phyloP scores from a whole-genome alignment of 2,329 filamentous ascomycete genomes.

The Trichoderma atroviride region DNA sequence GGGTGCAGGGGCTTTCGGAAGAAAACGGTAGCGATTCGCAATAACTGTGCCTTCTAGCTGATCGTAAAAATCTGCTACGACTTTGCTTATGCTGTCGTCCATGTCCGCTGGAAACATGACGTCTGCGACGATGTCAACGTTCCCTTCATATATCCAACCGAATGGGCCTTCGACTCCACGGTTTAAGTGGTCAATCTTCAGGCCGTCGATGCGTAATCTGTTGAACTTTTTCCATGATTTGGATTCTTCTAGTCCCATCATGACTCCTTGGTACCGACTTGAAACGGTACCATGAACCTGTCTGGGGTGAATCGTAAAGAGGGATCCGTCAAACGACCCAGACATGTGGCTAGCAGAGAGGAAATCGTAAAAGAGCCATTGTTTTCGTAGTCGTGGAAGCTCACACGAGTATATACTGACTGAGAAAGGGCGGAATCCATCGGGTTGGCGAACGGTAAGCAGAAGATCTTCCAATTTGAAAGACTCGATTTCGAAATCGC shows the following conservation, averaged over 20 bases:
- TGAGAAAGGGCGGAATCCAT: conserved; percentile 89
- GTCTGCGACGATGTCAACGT: conserved; percentile 94
- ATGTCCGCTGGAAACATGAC: conserved; percentile 90
- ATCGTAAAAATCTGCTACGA: conserved; percentile 97
- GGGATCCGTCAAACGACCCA: conserved; percentile 89
- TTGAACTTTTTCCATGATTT: conserved; percentile 95
- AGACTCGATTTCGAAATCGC: conserved; percentile 94
- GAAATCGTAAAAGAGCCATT: conserved; percentile 98
- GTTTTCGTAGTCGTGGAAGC: conserved; percentile 86
- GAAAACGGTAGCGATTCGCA: conserved; percentile 68
- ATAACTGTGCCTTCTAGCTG: conserved; percentile 91
- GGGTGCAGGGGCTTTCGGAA: conserved; percentile 49
- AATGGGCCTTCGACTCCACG: conserved; percentile 91
- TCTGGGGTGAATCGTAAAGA: conserved; percentile 95
- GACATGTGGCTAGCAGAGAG: conserved; percentile 94
- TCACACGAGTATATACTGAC: conserved; percentile 97
- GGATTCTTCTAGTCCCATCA: conserved; percentile 61
- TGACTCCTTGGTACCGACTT: conserved; percentile 55
- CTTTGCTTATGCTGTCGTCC: conserved; percentile 87
- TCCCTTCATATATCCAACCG: conserved; percentile 96
- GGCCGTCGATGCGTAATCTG: conserved; percentile 84
- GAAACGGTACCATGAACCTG: conserved; percentile 82
- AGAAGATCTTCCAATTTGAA: conserved; percentile 96
- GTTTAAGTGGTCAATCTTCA: conserved; percentile 96
- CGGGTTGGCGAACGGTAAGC: conserved; percentile 87